Conservation (phyloP, 2,329 filamentous ascomycete species). For the Geosmithia putterillii region DNA sequence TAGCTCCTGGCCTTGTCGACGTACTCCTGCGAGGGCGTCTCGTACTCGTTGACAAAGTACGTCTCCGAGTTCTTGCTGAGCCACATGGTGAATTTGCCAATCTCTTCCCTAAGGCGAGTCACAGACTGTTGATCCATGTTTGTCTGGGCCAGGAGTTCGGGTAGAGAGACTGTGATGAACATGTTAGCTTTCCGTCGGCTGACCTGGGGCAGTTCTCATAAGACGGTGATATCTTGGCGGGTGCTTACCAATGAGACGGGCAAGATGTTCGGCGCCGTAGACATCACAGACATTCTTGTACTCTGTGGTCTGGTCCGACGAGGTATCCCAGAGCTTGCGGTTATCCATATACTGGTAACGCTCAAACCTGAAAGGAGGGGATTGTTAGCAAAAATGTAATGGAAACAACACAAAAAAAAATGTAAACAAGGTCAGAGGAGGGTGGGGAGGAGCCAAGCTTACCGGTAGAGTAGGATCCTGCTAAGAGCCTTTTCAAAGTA, state of each 20-base stretch:
- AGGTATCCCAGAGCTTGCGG: slow-evolving; percentile 54
- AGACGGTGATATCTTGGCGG: slow-evolving; percentile 5
- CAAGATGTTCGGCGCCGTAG: slow-evolving; percentile 87
- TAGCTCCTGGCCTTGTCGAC: slow-evolving; percentile 49
- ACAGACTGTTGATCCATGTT: slow-evolving; percentile 96
- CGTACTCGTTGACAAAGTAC: slow-evolving; percentile 71
- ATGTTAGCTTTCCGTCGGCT: neutral
- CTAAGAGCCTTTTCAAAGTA: slow-evolving; percentile 91
- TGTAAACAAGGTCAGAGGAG: neutral
- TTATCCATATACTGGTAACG: slow-evolving; percentile 76
- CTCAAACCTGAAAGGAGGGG: slow-evolving; percentile 66
- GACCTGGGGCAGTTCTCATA: neutral
- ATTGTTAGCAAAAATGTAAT: slow-evolving; percentile 9
- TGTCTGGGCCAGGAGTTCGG: slow-evolving; percentile 89
- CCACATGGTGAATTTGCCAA: slow-evolving; percentile 78
- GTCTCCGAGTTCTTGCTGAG: slow-evolving; percentile 61
- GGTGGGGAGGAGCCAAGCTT: slow-evolving; percentile 9
- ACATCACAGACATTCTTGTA: slow-evolving; percentile 66
- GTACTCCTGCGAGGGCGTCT: slow-evolving; percentile 59
- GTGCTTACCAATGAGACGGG: slow-evolving; percentile 78
- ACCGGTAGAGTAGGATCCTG: slow-evolving; percentile 76
- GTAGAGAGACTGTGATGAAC: slow-evolving; percentile 59
- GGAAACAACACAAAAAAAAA: neutral
- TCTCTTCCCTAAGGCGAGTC: slow-evolving; percentile 75
- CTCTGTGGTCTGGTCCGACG: slow-evolving; percentile 44